These are phyloP conservation scores for Leptodermis oblonga DNA, from an alignment of 257 asterid species.

Conservation along the genomic window DNA sequence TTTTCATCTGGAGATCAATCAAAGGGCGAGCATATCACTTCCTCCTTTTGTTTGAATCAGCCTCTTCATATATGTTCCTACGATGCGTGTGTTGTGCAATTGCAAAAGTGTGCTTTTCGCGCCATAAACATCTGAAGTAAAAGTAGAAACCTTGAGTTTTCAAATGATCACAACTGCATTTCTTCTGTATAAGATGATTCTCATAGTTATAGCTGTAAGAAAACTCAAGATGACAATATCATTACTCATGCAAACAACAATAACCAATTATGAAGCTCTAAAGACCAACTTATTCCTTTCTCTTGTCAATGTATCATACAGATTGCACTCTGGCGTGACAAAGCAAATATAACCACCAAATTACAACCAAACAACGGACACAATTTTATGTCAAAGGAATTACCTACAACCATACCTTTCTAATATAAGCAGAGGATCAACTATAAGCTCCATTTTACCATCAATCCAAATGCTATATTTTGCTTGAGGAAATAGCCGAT, in stretches of 20 bases:
- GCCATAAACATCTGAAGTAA: conserved; percentile 83
- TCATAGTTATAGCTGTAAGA: neutral
- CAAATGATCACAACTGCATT: neutral
- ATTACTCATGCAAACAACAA: neutral
- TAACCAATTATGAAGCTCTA: neutral
- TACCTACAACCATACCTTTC: conserved; percentile 11
- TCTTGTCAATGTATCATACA: neutral
- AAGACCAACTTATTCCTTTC: neutral
- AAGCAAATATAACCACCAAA: neutral
- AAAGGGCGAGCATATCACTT: conserved; percentile 97
- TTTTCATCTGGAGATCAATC: conserved; percentile 84
- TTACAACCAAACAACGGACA: neutral
- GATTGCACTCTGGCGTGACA: neutral
- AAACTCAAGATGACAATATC: neutral
- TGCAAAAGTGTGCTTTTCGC: conserved; percentile 84
- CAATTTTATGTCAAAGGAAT: neutral
- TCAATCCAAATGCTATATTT: conserved; percentile 97
- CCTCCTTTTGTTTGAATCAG: conserved; percentile 90
- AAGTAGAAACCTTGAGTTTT: neutral
- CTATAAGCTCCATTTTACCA: conserved; percentile 98
- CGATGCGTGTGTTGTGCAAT: conserved; percentile 96
- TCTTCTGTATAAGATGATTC: neutral
- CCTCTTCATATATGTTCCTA: conserved; percentile 74
- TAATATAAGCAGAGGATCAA: conserved; percentile 86
- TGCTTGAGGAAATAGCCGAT: conserved; percentile 88